Conservation (phyloP, 2,329 filamentous ascomycete species). For the Helminthosporium solani region DNA sequence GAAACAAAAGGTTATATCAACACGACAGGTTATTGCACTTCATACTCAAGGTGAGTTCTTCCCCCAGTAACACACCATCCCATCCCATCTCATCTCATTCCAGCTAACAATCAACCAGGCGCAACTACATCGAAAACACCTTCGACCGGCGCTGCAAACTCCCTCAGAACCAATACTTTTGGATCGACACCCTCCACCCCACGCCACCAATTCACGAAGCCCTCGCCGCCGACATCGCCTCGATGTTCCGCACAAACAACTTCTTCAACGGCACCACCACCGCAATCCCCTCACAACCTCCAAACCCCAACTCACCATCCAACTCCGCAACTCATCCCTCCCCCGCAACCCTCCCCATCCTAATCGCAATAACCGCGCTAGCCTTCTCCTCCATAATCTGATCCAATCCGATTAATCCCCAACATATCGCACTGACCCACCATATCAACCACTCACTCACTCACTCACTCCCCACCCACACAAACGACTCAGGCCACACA, state of each 20-base stretch:
- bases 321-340: too few relatives aligned
- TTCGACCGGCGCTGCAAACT: slow-evolving; percentile 4
- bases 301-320: too few relatives aligned
- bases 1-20: slow-evolving; percentile 5
- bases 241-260: background rate
- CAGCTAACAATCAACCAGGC: background rate
- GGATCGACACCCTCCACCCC: slow-evolving; percentile 8
- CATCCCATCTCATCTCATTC: background rate
- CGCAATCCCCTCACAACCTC: too few relatives aligned
- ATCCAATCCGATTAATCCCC: too few relatives aligned
- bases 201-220: slow-evolving; percentile 9
- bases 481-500: background rate
- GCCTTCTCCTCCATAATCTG: too few relatives aligned
- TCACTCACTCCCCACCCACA: background rate
- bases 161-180: slow-evolving; percentile 6
- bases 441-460: background rate
- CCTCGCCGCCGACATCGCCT: slow-evolving; percentile 7
- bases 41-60: slow-evolving; percentile 4
- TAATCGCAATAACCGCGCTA: too few relatives aligned
- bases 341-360: too few relatives aligned
- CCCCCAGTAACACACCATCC: background rate
- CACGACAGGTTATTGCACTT: slow-evolving; percentile 4
- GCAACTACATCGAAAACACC: slow-evolving; percentile 4
- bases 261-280: background rate
- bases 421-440: too few relatives aligned